These are phyloP conservation scores for Trichoderma virens DNA, from an alignment of 495 filamentous ascomycete genomes.

Conservation along the genomic window DNA sequence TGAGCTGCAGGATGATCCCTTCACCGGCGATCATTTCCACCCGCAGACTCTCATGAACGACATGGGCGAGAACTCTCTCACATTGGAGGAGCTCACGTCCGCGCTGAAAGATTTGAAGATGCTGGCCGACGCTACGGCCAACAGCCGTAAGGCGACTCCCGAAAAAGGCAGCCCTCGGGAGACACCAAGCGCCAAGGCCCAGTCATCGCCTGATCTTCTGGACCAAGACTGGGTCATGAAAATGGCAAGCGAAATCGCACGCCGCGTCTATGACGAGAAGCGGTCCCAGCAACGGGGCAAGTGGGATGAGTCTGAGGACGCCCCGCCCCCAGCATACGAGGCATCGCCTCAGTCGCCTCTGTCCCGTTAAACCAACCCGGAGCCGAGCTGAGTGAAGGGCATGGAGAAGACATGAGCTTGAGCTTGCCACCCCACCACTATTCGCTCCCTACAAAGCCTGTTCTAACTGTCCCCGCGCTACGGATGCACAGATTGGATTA, in stretches of 20 bases:
- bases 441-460: not conserved
- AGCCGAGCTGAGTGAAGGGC: not conserved
- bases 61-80: not conserved
- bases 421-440: not conserved
- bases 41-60: not conserved
- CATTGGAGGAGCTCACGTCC: not conserved
- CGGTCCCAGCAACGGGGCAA: constrained; percentile 28
- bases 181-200: constrained; percentile 19
- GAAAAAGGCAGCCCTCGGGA: constrained; percentile 4
- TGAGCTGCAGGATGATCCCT: not conserved
- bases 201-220: constrained; percentile 51
- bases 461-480: not conserved
- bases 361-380: not conserved
- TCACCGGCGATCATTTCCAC: not conserved
- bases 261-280: constrained; percentile 66
- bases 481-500: not conserved
- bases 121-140: constrained; percentile 1
- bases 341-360: constrained; percentile 19
- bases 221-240: constrained; percentile 86
- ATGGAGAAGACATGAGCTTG: not conserved
- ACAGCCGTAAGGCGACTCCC: not conserved
- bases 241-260: constrained; percentile 83
- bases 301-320: constrained; percentile 44
- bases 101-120: not conserved
- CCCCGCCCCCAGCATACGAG: constrained; percentile 57